Evolutionary conservation across 768 basidiomycete species (phyloP).

Genomic region (Boletus barrowsii): DNA sequence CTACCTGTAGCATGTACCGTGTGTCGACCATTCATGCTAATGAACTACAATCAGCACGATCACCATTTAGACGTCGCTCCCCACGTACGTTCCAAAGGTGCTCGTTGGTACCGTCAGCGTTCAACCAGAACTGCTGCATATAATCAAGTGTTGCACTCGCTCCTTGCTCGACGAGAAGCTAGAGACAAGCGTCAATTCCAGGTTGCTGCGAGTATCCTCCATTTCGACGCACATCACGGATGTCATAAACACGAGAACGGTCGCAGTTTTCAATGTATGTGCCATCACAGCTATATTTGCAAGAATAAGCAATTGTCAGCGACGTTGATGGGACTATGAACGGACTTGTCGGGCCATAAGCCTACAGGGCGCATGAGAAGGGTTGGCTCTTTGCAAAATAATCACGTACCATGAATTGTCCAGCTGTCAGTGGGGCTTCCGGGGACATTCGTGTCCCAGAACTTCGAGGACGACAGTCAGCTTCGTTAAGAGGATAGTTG

Average conservation of each 20-base stretch:
- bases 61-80: background rate
- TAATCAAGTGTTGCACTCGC: constrained; percentile 55
- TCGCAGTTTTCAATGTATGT: constrained; percentile 37
- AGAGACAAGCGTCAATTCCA: background rate
- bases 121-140: constrained; percentile 65
- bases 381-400: too few species aligned
- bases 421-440: constrained; percentile 66
- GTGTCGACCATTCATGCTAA: constrained; percentile 69
- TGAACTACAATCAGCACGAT: background rate
- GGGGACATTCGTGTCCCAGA: constrained; percentile 68
- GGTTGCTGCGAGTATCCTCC: background rate
- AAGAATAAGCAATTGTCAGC: background rate
- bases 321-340: background rate
- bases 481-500: background rate
- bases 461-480: constrained; percentile 37
- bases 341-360: constrained; percentile 65
- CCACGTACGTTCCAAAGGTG: constrained; percentile 64
- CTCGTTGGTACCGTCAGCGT: constrained; percentile 58
- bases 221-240: constrained; percentile 34
- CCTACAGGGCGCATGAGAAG: constrained; percentile 35
- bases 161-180: constrained; percentile 57
- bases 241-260: constrained; percentile 42
- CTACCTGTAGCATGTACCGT: constrained; percentile 52
- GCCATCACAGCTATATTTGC: constrained; percentile 50
- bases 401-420: constrained; percentile 66